Evolutionary conservation across 2,329 filamentous ascomycete genomes (phyloP).

Genomic region (Trichoderma afroharzianum): DNA sequence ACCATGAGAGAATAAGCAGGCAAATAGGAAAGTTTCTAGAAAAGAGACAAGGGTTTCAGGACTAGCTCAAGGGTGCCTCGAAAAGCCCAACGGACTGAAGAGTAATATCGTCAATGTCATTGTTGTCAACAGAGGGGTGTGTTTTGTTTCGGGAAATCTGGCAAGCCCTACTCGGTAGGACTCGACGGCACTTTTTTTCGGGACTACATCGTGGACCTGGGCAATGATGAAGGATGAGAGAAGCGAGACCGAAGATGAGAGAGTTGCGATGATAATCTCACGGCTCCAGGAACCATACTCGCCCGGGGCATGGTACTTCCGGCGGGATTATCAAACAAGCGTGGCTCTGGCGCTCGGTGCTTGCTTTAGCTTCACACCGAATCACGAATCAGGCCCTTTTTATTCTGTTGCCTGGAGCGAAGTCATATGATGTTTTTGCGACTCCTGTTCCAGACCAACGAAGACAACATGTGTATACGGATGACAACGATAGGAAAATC

Average conservation of each 20-base stretch:
- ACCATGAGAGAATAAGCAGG: slow-evolving; percentile 8
- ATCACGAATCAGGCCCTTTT: background rate
- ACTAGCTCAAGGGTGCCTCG: background rate
- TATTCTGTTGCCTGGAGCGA: background rate
- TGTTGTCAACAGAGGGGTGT: background rate
- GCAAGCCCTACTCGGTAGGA: background rate
- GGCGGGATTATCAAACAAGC: background rate
- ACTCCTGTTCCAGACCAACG: background rate
- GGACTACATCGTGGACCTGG: background rate
- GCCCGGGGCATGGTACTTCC: background rate
- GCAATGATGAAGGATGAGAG: background rate
- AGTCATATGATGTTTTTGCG: background rate
- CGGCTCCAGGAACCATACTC: background rate
- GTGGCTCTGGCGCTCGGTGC: background rate
- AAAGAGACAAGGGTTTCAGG: background rate
- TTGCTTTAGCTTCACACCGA: background rate
- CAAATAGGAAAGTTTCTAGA: slow-evolving; percentile 7
- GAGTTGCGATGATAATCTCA: background rate
- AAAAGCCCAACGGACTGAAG: background rate
- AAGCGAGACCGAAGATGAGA: background rate
- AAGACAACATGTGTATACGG: background rate
- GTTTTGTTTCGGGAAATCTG: background rate
- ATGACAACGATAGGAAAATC: background rate
- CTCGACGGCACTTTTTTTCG: background rate
- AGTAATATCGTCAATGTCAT: background rate